These are phyloP conservation scores for Limnomonas spitsbergensis DNA, from an alignment of 139 green algal genomes.

Conservation along the genomic window DNA sequence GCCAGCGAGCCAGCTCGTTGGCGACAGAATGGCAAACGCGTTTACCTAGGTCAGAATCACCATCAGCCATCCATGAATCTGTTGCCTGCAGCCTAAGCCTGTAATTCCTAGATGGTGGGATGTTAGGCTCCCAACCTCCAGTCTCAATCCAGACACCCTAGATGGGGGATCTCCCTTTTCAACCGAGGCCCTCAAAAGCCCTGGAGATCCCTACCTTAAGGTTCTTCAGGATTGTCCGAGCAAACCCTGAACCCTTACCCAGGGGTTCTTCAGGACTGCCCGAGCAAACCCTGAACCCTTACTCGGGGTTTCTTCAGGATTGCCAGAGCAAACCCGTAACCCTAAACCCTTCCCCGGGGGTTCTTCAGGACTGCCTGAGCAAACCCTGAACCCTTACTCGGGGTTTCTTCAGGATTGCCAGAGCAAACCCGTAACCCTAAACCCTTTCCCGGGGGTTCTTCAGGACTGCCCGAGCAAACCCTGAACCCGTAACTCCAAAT, in stretches of 20 bases:
- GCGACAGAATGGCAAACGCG: no score
- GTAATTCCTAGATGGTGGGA: no score
- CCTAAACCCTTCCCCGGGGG: background rate
- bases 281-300: background rate
- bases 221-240: background rate
- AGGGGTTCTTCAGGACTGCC: background rate
- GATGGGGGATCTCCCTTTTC: no score
- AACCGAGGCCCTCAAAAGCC: no score
- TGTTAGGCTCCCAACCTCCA: no score
- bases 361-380: background rate
- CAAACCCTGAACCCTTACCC: background rate
- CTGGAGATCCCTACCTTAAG: background rate
- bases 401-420: background rate
- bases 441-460: conserved; percentile 24
- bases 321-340: background rate
- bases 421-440: background rate
- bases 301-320: background rate
- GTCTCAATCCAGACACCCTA: no score
- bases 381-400: background rate
- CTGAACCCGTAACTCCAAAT: conserved; percentile 55
- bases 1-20: no score
- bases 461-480: conserved; percentile 53
- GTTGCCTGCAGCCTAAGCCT: no score
- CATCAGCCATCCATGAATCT: no score
- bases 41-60: no score